phyloP scores from a whole-genome alignment of 2,329 filamentous ascomycete genomes.

The Phyllosticta paracitricarpa region DNA sequence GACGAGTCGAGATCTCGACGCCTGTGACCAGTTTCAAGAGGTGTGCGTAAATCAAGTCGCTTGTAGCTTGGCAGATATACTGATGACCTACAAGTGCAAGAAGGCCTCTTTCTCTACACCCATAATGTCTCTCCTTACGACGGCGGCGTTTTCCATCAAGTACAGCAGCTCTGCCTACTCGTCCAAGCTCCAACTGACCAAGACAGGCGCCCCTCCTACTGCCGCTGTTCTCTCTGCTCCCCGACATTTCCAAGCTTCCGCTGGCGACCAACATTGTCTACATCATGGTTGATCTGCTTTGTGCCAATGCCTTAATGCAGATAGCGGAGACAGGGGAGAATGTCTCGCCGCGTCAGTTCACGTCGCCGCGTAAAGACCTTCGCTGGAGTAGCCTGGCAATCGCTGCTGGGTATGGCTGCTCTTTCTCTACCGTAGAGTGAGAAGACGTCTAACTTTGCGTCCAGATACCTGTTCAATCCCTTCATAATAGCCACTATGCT shows the following conservation, averaged over 20 bases:
- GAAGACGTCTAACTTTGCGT: neutral
- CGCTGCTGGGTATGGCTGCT: slow-evolving; percentile 56
- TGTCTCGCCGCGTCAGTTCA: slow-evolving; percentile 61
- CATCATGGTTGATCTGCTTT: slow-evolving; percentile 68
- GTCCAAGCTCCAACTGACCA: slow-evolving; percentile 3
- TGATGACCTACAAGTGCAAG: slow-evolving; percentile 57
- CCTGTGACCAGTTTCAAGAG: slow-evolving; percentile 97
- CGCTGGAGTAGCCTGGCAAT: slow-evolving; percentile 66
- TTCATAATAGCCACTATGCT: slow-evolving; percentile 88
- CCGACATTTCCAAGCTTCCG: slow-evolving; percentile 55
- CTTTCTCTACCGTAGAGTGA: neutral
- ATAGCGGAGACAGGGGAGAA: slow-evolving; percentile 79
- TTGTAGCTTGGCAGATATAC: slow-evolving; percentile 1
- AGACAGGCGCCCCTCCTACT: slow-evolving; percentile 69
- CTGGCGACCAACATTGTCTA: slow-evolving; percentile 74
- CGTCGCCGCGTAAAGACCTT: slow-evolving; percentile 66
- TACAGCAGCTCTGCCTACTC: slow-evolving; percentile 19
- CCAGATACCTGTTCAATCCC: slow-evolving; percentile 84
- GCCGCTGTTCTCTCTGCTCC: slow-evolving; percentile 82
- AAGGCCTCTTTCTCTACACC: slow-evolving; percentile 90
- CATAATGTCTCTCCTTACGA: slow-evolving; percentile 97
- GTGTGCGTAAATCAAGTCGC: slow-evolving; percentile 47
- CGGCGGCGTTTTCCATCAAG: slow-evolving; percentile 70
- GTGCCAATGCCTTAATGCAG: slow-evolving; percentile 64
- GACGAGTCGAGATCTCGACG: slow-evolving; percentile 91